Base-by-base conservation (phyloP, 306 rosid genomes). In the Lupinus albus region DNA sequence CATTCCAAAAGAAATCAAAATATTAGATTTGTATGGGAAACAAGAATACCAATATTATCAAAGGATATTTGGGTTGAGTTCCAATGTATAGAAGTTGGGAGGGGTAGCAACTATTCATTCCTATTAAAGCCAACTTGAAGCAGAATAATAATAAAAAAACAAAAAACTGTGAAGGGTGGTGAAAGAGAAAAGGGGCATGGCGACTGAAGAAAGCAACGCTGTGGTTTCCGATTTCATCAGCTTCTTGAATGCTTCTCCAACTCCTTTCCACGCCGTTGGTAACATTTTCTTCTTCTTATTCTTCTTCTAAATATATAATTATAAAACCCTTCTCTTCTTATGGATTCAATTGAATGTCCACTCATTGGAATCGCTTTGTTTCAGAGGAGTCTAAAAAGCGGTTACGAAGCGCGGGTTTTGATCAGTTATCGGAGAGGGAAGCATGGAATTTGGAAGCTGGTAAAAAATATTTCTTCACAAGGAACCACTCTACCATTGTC, bases 231-330 rank as follows among this genome's bases (percentile, higher is more conserved):
- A 89, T 78, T 72, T 89, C 52, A 56, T 89, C 71, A 15, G 39
- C 78, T 89, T 86, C 86, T 75, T 89, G 72, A 89, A 89, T 79
- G 84, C 83, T 60, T 86, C 88, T 6, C 96, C 96, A 0, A 89
- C 96, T 77, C 88, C 92, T 60, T 89, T 86, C 76, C 96, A 89
- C 58, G 92, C 96, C 65, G 92, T 89, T 38, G 92, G 92, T 89
- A 70, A 38, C 44, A 38, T 7, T 38, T 8, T n/a, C n/a, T n/a
- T n/a, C n/a, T 8, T 33, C 30, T 25, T 25, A 2, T 0, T 25
- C 30, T 25, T 25, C 30, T 25, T 25, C 30, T 25, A 25, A 2
- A 25, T 21, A 21, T 25, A 25, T 3, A 25, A 25, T 25, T 25
- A 25, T 25, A 25, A 25, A 33, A 33, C 38, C 38, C 8, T 2